These are phyloP conservation scores for Yamadazyma pseudoaaseri DNA, from an alignment of 1,139 yeast species.

Conservation along the genomic window DNA sequence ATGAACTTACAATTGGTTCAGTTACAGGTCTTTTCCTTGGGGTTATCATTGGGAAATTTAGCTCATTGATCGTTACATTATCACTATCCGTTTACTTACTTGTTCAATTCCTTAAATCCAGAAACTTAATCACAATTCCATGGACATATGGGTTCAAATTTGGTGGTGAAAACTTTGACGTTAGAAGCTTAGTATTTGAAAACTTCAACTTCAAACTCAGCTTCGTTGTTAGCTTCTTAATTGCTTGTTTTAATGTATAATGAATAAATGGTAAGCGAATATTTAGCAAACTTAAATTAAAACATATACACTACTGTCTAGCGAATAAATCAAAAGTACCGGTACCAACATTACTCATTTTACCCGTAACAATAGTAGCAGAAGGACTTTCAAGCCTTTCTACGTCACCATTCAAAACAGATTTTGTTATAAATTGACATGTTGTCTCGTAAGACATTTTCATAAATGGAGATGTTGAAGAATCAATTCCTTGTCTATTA, in stretches of 20 bases:
- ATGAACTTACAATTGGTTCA: slow-evolving; percentile 68
- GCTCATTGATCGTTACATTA: slow-evolving; percentile 55
- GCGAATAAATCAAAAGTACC: slow-evolving; percentile 91
- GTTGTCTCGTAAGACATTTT: slow-evolving; percentile 99
- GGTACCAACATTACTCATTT: slow-evolving; percentile 89
- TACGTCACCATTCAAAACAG: slow-evolving; percentile 87
- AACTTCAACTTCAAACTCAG: slow-evolving; percentile 66
- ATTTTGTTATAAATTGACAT: slow-evolving; percentile 94
- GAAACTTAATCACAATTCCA: slow-evolving; percentile 54
- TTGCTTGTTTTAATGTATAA: slow-evolving; percentile 62
- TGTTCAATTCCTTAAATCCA: slow-evolving; percentile 57
- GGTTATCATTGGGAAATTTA: slow-evolving; percentile 62
- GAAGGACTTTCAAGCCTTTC: slow-evolving; percentile 92
- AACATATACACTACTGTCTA: slow-evolving; percentile 19
- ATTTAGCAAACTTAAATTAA: background rate
- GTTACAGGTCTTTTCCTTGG: slow-evolving; percentile 65
- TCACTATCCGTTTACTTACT: slow-evolving; percentile 51
- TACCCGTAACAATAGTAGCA: slow-evolving; percentile 93
- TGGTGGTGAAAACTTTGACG: slow-evolving; percentile 47
- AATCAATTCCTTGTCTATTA: slow-evolving; percentile 97
- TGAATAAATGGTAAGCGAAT: background rate
- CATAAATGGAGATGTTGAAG: slow-evolving; percentile 93
- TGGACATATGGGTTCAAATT: slow-evolving; percentile 45
- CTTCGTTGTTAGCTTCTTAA: slow-evolving; percentile 55
- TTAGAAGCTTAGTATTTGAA: slow-evolving; percentile 54